Evolutionary conservation across 2,329 filamentous ascomycete genomes (phyloP), one percentile per base, ranked within the genome.

Genomic region (Fusarium proliferatum): DNA sequence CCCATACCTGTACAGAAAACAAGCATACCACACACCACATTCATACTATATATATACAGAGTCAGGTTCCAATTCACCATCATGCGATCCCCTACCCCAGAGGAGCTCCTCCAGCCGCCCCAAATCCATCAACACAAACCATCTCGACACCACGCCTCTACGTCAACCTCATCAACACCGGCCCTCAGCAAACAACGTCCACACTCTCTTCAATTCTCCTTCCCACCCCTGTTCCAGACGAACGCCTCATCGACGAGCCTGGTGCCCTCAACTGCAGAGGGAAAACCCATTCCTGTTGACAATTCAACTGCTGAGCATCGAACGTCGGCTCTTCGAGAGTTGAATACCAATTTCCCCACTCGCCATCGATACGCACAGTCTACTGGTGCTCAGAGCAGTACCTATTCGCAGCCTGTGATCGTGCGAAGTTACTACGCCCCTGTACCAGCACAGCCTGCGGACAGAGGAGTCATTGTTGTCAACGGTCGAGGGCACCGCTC

Each of bases 381-480:
- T 30, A 86, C 86, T 17, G 86, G 87, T 16, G 85, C 89, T 23
- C 84, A 87, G 76, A 89, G 82, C 80, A 88, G 85, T 72, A 91
- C 89, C 43, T 90, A 89, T 77, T 90, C 88, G 6, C 89, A 91
- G 70, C 90, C 90, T n/a, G 89, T 92, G 64, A 88, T 92, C 43
- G 90, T 92, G 30, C 86, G 89, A 65, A 91, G 89, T 55, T 91
- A 92, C 77, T 89, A 88, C 48, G 86, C 88, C 3, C 85, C 82
- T 16, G 82, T 76, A 30, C 77, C 80, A 19, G 79, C 76, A 46
- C 82, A 82, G 28, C 79, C 79, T 33, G 74, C 79, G 23, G 80
- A 77, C 38, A 78, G 79, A 41, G 78, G 79, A 30, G 77, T 80
- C 21, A 71, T 80, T 45, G 66, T 79, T 48, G 77, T 80, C 33